These are phyloP conservation scores for Botrytis sinoallii DNA, from an alignment of 2,329 filamentous ascomycete species.

Conservation along the genomic window DNA sequence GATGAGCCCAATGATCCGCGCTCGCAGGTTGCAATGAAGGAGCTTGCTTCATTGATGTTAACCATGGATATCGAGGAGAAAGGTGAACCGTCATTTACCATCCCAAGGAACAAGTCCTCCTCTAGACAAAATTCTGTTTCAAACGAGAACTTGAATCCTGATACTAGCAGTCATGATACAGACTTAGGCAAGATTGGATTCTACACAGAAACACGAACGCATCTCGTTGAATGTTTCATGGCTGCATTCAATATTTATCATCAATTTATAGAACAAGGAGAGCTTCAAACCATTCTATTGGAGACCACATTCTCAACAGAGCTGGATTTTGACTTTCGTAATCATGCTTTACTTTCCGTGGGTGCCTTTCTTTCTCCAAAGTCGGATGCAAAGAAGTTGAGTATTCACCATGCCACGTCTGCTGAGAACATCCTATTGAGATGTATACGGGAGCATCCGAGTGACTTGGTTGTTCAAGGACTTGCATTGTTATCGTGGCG, in stretches of 20 bases:
- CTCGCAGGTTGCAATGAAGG: neutral
- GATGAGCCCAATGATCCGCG: neutral
- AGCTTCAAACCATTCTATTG: neutral
- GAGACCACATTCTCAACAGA: neutral
- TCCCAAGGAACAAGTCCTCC: slow-evolving; percentile 1
- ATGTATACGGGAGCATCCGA: neutral
- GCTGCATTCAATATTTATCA: slow-evolving; percentile 4
- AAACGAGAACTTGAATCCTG: neutral
- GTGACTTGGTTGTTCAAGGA: slow-evolving; percentile 6
- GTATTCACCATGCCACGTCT: neutral
- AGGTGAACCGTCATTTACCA: slow-evolving; percentile 3
- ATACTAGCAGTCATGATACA: neutral
- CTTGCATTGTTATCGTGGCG: slow-evolving; percentile 6
- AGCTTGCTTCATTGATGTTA: slow-evolving; percentile 9
- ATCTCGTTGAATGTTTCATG: neutral
- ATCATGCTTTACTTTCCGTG: slow-evolving; percentile 1
- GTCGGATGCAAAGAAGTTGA: neutral
- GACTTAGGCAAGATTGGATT: neutral
- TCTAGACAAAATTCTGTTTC: neutral
- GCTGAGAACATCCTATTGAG: neutral
- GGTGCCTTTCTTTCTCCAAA: slow-evolving; percentile 1
- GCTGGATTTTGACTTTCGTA: neutral
- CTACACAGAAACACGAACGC: neutral
- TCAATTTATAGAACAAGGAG: slow-evolving; percentile 9
- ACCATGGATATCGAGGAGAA: slow-evolving; percentile 3